Evolutionary conservation across 257 asterid species (phyloP), one percentile per base, ranked within the genome.

Genomic region (Leonotis leonurus): DNA sequence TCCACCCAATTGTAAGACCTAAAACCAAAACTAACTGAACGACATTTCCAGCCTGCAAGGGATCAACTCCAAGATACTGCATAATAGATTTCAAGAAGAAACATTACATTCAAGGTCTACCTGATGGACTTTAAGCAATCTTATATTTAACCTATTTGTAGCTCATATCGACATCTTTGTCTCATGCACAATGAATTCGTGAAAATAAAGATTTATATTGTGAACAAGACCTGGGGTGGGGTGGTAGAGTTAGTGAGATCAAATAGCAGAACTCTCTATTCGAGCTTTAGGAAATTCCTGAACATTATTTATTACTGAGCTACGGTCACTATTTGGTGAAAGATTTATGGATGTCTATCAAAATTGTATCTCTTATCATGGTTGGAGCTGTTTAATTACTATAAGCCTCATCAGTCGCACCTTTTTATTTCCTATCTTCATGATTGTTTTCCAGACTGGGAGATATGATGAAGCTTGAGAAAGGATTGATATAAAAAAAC

Each of bases 1-100:
- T 85, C 99, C 99, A 93, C 67, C 97, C 99, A 12, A 89, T 54
- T 1, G 97, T 87, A 56, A 93, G 88, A 20, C 97, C 97, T 73
- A 93, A 77, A 14, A 89, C 99, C 73, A 93, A 50, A 63, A 93
- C 94, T 45, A 93, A 40, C 72, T 89, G 99, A 60, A 93, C 99
- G 1, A 83, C 99, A 60, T 93, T 93, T 62, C 99, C 99, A 36
- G 96, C 95, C 75, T 82, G 94, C 56, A 93, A 71, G 3, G 97
- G 94, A 70, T 93, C 94, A 60, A 93, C 93, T 45, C 96, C 99
- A 40, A 85, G 1, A 68, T 57, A 85, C 97, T 88, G 94, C 81
- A 80, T 9, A 43, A 80, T 9, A 43, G 40, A 60, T 50, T 69
- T 74, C 61, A 60, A 67, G 26, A 70, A 50, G 18, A 71, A 10